Evolutionary conservation across 2,329 filamentous ascomycete species (phyloP), one percentile per base, ranked within the genome.

Genomic region (Alternaria infectoria): DNA sequence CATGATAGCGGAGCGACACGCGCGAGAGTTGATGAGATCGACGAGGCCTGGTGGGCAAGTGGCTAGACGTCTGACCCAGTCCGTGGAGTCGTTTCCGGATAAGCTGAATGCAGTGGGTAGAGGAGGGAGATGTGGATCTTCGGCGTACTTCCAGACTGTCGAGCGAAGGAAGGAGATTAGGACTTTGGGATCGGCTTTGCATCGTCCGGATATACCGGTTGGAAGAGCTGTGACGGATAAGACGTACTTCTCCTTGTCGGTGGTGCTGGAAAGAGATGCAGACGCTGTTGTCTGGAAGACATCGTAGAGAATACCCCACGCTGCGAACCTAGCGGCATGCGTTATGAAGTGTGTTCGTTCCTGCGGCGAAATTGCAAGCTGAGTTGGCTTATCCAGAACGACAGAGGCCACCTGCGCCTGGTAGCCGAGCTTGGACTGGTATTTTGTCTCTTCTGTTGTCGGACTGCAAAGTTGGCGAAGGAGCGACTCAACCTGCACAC

Each of bases 1-100:
- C 91, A 94, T 95, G 75, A 96, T 89, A 3, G 93, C 91, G 36
- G 91, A 92, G 57, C 91, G 85, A 73, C 92, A 96, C 1, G 92
- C 88, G 59, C 91, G 86, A 0, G 91, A 93, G 73, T 93, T 90
- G 5, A 95, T 81, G 74, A 95, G 80, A 28, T 96, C 91, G 5
- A 96, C 71, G 12, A 98, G 88, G 0, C 91, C 90, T 25, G 86
- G 83, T 0, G 95, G 94, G 69, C 92, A 96, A 3, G 85, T 85
- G 28, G 88, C 86, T 44, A 97, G 87, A 6, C 83, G 83, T 1
- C 84, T 80, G 1, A 91, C 81, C 90, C 91, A 93, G 12, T 65
- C 46, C 17, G 10, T 4, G 17, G 32, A 19, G n/a, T 10, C 46
- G 12, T 26, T 44, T 2, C 6, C 2, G 7, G 17, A 17, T 8